A percentile compares a stretch with the other conserved stretches of the same genome.
These are phyloP conservation scores for Sphagnum tenellum DNA, from an alignment of 225 moss, liverwort and hornwort species.

Conservation along the genomic window DNA sequence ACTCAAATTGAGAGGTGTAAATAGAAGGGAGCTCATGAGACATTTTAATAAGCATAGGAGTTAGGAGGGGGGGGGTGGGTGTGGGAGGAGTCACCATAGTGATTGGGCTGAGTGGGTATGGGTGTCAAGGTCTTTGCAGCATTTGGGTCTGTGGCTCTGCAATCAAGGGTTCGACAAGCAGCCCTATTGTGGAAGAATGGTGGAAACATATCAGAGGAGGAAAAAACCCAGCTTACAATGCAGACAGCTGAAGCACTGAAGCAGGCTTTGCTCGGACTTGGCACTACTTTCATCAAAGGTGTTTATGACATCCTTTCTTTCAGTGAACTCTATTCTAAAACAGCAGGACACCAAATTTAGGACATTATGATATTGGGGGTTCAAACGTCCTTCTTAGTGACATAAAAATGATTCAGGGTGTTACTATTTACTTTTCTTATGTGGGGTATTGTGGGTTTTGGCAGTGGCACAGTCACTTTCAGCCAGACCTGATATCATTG, in stretches of 20 bases:
- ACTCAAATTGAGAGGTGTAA: not conserved
- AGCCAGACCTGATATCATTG: conserved; percentile 87
- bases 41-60: no score
- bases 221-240: conserved; percentile 29
- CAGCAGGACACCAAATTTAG: not conserved
- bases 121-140: conserved; percentile 63
- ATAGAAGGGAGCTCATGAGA: no score
- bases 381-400: not conserved
- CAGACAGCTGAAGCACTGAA: conserved; percentile 67
- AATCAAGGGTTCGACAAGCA: conserved; percentile 34
- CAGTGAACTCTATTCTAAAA: no score
- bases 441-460: not conserved
- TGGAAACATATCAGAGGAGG: conserved; percentile 28
- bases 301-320: not conserved
- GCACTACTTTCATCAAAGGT: conserved; percentile 98
- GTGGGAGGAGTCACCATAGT: no score
- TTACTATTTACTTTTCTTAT: no score
- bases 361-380: not conserved
- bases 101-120: no score
- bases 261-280: conserved; percentile 64
- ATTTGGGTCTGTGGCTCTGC: conserved; percentile 57
- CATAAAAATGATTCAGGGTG: no score
- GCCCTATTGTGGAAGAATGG: conserved; percentile 19
- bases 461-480: conserved; percentile 98
- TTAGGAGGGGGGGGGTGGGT: no score